Evolutionary conservation across 1,284 basidiomycete genomes (phyloP).

Genomic region (Tylopilus sp.): DNA sequence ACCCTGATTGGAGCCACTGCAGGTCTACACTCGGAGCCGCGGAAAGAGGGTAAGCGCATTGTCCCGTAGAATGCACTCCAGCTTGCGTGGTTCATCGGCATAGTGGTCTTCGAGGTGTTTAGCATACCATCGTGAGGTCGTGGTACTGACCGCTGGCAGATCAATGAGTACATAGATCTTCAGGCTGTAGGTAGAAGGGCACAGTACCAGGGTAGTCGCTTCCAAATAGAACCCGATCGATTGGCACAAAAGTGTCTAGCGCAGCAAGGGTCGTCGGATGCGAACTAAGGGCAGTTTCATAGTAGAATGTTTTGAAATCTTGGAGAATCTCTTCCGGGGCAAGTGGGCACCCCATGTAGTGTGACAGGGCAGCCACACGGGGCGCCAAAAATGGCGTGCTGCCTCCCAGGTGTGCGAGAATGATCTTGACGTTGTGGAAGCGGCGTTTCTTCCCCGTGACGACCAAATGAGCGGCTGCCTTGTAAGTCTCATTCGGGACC

Average conservation of each 20-base stretch:
- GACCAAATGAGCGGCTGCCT: constrained; percentile 72
- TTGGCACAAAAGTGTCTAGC: constrained; percentile 48
- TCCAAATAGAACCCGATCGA: constrained; percentile 59
- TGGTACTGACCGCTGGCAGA: constrained; percentile 52
- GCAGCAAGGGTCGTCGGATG: constrained; percentile 50
- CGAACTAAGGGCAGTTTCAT: constrained; percentile 64
- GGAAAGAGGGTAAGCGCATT: constrained; percentile 55
- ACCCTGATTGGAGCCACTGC: not conserved
- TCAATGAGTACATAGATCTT: constrained; percentile 2
- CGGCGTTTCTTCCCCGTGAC: constrained; percentile 65
- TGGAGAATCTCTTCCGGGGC: constrained; percentile 58
- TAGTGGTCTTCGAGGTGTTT: constrained; percentile 50
- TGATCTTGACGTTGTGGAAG: constrained; percentile 56
- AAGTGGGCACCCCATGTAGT: constrained; percentile 64
- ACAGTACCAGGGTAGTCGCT: constrained; percentile 69
- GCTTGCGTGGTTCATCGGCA: constrained; percentile 32
- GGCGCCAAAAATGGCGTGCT: constrained; percentile 58
- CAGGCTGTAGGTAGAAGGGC: not conserved
- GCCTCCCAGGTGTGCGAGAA: constrained; percentile 70
- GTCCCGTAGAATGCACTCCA: constrained; percentile 42
- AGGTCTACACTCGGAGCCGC: constrained; percentile 20
- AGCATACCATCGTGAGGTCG: constrained; percentile 60
- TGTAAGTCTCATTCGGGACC: constrained; percentile 78
- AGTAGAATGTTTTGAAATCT: constrained; percentile 70
- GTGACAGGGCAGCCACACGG: constrained; percentile 62